phyloP scores from a whole-genome alignment of 495 filamentous ascomycete species.

The Aspergillus kassunensis region DNA sequence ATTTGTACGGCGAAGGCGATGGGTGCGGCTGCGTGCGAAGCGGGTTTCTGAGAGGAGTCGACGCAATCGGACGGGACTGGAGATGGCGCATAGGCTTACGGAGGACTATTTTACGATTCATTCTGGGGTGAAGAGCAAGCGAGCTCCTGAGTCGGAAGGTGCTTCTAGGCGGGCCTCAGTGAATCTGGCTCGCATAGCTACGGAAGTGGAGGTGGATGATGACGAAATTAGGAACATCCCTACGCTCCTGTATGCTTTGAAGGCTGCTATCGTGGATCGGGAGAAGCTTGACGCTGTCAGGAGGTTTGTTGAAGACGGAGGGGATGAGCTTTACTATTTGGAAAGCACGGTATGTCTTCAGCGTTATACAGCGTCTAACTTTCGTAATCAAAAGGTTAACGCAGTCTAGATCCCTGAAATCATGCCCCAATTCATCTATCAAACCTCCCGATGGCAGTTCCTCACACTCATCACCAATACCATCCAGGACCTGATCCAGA shows the following conservation, averaged over 20 bases:
- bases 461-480: constrained; percentile 60
- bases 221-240: constrained; percentile 65
- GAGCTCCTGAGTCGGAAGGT: constrained; percentile 34
- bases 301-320: constrained; percentile 73
- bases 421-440: constrained; percentile 83
- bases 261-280: constrained; percentile 71
- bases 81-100: constrained; percentile 61
- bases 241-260: constrained; percentile 60
- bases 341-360: constrained; percentile 50
- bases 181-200: constrained; percentile 28
- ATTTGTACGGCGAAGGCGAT: constrained; percentile 82
- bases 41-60: constrained; percentile 20
- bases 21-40: constrained; percentile 81
- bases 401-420: constrained; percentile 65
- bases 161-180: constrained; percentile 28
- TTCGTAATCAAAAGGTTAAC: constrained; percentile 9
- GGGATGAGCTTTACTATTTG: constrained; percentile 76
- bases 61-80: constrained; percentile 28
- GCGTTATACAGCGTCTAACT: not conserved
- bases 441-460: constrained; percentile 76
- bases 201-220: constrained; percentile 31
- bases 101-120: constrained; percentile 88
- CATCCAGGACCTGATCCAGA: constrained; percentile 44
- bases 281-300: constrained; percentile 81
- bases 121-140: constrained; percentile 32